Percentiles rank a stretch among this genome's conserved stretches.
phyloP scores from a whole-genome alignment of 352 stramenopile species.

The Globisporangium mamillatum region DNA sequence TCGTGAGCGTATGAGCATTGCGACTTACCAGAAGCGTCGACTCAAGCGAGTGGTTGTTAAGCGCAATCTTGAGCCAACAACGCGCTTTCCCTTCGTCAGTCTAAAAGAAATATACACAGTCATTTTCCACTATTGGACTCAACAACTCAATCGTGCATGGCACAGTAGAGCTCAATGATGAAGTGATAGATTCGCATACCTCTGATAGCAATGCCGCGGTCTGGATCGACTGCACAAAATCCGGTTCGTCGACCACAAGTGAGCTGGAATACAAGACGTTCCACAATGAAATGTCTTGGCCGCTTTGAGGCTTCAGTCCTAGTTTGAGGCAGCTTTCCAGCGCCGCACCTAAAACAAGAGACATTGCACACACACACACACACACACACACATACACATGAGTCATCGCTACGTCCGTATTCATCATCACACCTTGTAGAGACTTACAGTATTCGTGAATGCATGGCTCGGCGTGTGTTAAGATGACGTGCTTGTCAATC shows the following conservation, averaged over 20 bases:
- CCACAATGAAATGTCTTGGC: conserved; percentile 62
- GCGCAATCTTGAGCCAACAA: conserved; percentile 76
- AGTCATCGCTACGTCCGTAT: neutral
- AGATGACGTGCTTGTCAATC: conserved; percentile 10
- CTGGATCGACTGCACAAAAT: conserved; percentile 63
- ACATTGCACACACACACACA: neutral
- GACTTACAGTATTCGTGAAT: conserved; percentile 62
- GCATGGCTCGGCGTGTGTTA: conserved; percentile 56
- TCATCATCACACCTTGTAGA: neutral
- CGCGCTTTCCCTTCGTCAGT: conserved; percentile 59
- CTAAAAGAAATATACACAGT: conserved; percentile 19
- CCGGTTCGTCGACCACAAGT: conserved; percentile 69
- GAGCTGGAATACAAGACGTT: conserved; percentile 71
- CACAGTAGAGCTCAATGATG: neutral
- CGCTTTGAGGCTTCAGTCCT: conserved; percentile 42
- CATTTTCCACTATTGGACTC: neutral
- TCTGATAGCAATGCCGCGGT: conserved; percentile 67
- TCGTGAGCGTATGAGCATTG: neutral
- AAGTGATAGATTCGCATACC: conserved; percentile 22
- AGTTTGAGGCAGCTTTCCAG: conserved; percentile 63
- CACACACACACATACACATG: too few relatives aligned
- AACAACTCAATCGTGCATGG: neutral
- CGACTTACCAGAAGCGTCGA: conserved; percentile 63
- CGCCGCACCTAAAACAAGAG: conserved; percentile 36
- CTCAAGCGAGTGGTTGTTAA: conserved; percentile 80